These are phyloP conservation scores for Mallotus nudiflorus DNA, from an alignment of 345 rosid species.

Conservation along the genomic window DNA sequence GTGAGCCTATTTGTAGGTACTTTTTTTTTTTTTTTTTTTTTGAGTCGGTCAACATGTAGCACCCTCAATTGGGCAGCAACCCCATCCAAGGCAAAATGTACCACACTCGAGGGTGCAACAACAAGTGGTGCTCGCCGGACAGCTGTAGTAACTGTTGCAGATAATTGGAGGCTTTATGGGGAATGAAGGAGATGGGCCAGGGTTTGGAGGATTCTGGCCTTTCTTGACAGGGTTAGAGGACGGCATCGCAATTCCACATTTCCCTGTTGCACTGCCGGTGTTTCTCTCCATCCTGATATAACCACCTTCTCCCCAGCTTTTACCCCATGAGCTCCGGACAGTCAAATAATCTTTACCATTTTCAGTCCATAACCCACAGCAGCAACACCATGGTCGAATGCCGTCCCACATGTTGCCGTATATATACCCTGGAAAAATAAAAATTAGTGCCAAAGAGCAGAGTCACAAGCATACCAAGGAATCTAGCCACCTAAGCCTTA, in stretches of 20 bases:
- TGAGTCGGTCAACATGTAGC: no score
- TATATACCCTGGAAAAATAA: slow-evolving; percentile 58
- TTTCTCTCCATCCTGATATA: slow-evolving; percentile 77
- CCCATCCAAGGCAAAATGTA: slow-evolving; percentile 78
- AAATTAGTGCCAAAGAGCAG: no score
- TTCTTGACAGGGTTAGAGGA: slow-evolving; percentile 84
- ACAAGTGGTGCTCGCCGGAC: slow-evolving; percentile 81
- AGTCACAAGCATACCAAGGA: no score
- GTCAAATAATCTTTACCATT: slow-evolving; percentile 77
- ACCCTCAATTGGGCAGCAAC: slow-evolving; percentile 86
- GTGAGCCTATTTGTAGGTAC: no score
- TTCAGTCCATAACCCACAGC: slow-evolving; percentile 93
- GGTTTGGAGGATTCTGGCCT: slow-evolving; percentile 86
- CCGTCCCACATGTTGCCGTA: slow-evolving; percentile 68
- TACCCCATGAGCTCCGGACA: slow-evolving; percentile 85
- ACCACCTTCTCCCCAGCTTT: slow-evolving; percentile 77
- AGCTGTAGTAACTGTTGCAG: slow-evolving; percentile 64
- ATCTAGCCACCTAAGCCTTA: no score
- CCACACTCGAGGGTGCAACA: slow-evolving; percentile 67
- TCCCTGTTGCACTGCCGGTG: slow-evolving; percentile 41
- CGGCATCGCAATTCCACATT: slow-evolving; percentile 87
- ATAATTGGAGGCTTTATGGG: slow-evolving; percentile 69
- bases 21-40: no score
- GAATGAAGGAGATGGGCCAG: slow-evolving; percentile 94
- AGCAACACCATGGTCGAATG: slow-evolving; percentile 83